phyloP scores from a whole-genome alignment of 2,329 filamentous ascomycete species.

The Diaporthe capsici region DNA sequence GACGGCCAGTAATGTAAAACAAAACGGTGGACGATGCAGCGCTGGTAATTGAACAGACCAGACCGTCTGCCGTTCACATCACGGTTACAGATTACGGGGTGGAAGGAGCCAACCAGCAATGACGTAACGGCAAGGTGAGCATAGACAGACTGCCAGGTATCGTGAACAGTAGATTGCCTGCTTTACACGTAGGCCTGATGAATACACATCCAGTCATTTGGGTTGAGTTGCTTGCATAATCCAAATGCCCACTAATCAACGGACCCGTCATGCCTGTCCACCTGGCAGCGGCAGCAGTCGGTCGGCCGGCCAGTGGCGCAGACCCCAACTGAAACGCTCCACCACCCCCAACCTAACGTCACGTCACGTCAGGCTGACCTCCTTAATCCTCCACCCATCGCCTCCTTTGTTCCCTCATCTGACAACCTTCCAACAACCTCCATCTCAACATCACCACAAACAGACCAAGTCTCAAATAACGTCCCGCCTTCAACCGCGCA shows the following conservation, averaged over 20 bases:
- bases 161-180: neutral
- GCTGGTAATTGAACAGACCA: neutral
- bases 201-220: neutral
- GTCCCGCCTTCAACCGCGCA: neutral
- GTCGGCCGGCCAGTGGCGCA: constrained; percentile 18
- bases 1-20: neutral
- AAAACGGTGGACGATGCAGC: neutral
- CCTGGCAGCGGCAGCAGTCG: neutral
- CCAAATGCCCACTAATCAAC: constrained; percentile 21
- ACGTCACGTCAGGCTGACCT: neutral
- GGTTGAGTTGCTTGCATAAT: neutral
- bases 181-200: neutral
- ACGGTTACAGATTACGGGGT: neutral
- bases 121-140: neutral
- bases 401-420: constrained; percentile 2
- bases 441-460: neutral
- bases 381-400: neutral
- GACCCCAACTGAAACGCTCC: constrained; percentile 30
- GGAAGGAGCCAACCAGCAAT: neutral
- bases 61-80: neutral
- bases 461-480: neutral
- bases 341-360: constrained; percentile 15
- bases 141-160: neutral
- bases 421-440: constrained; percentile 9
- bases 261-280: constrained; percentile 12